Base-by-base conservation (phyloP, 1,284 basidiomycete genomes). In the Fistulinella staudtii region DNA sequence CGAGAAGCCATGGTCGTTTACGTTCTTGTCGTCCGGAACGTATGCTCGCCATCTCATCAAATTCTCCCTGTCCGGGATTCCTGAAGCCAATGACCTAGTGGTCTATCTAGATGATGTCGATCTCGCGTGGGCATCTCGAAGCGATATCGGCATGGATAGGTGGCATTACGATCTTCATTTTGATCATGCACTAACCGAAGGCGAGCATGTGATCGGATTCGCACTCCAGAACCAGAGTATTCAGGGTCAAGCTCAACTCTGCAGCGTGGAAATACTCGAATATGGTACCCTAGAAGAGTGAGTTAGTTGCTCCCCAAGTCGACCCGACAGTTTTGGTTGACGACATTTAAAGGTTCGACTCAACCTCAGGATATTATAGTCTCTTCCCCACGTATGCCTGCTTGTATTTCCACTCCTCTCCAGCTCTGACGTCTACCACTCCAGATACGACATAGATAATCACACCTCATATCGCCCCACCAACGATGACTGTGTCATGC, bases 401-500 rank as follows among this genome's bases (percentile, higher is more conserved):
- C 21, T 15, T 5, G 3, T 34, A 8, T 20, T 31, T 11, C 23
- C n/a, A 9, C 28, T 30, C 21, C 20, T 24, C n/a, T 15, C 27
- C 14, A n/a, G 7, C 22, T 22, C 35, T 40, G 13, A 46, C 28
- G 14, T 29, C 27, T 11, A 41, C 6, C 39, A 18, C 5, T 33
- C 41, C 46, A 85, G 80, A 17, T 85, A 73, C 57, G 81, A 80
- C 1, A 67, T 77, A 21, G 63, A 65, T 39, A 85, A 88, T 52
- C 58, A 64, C 44, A 85, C 82, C 0, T 74, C 76, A 3, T 88
- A 83, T 61, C 75, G 85, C 14, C 85, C 85, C 28, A 91, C 88
- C 3, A 89, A 91, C 55, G 84, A 89, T 54, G 84, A 80, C 57
- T 92, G 89, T 58, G 75, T 92, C 41, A 92, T 93, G 89, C 82